phyloP scores from a whole-genome alignment of 2,329 filamentous ascomycete genomes.

The Lachnellula occidentalis region DNA sequence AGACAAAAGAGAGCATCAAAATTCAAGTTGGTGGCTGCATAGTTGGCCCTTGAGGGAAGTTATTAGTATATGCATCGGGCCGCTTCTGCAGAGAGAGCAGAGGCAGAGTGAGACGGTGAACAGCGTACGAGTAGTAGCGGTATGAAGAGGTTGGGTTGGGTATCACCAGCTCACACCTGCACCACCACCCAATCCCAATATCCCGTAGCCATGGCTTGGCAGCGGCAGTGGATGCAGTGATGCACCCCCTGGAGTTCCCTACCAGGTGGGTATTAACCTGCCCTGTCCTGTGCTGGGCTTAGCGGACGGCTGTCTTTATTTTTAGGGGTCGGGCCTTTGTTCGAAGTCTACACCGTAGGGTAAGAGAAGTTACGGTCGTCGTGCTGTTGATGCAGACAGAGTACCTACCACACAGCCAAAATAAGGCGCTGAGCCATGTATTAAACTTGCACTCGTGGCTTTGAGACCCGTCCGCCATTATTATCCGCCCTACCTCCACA shows the following conservation, averaged over 20 bases:
- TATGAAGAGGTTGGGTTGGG: neutral
- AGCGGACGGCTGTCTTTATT: neutral
- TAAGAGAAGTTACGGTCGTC: too few species aligned
- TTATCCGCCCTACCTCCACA: too few species aligned
- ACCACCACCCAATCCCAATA: neutral
- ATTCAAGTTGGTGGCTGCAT: constrained; percentile 14
- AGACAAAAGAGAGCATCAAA: neutral
- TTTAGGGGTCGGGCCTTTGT: neutral
- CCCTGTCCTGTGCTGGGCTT: neutral
- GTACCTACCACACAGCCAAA: too few species aligned
- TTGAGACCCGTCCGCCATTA: too few species aligned
- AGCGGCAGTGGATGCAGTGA: neutral
- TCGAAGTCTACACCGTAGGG: neutral
- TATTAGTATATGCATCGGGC: constrained; percentile 8
- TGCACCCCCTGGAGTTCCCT: neutral
- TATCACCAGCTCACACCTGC: neutral
- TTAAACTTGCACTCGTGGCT: too few species aligned
- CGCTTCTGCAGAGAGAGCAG: constrained; percentile 9
- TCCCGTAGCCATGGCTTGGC: neutral
- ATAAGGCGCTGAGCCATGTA: too few species aligned
- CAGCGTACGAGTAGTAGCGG: neutral
- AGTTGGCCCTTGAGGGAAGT: constrained; percentile 9
- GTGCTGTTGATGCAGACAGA: too few species aligned
- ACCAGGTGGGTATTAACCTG: too few species aligned
- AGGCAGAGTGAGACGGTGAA: neutral